Conservation (phyloP, 2,329 filamentous ascomycete genomes). For the Cordyceps farinosa region DNA sequence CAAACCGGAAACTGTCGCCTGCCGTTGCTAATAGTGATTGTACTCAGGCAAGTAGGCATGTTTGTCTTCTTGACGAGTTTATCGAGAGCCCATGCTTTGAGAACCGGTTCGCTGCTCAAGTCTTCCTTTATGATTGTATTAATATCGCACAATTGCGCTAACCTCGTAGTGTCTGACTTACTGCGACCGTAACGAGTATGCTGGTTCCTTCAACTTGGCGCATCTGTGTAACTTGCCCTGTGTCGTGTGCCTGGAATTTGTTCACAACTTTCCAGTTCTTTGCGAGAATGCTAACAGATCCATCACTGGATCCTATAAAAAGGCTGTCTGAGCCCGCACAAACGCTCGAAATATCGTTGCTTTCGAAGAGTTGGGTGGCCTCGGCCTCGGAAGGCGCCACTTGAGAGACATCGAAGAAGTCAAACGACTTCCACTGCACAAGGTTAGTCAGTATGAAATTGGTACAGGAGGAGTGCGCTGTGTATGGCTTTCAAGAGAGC, state of each 20-base stretch:
- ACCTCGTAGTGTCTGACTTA: constrained; percentile 30
- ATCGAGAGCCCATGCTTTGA: constrained; percentile 98
- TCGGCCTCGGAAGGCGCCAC: constrained; percentile 78
- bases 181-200: constrained; percentile 75
- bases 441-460: background rate
- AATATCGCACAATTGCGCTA: background rate
- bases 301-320: constrained; percentile 83
- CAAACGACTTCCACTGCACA: constrained; percentile 92
- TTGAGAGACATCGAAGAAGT: constrained; percentile 95
- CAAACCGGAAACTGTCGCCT: constrained; percentile 83
- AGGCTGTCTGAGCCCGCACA: constrained; percentile 85
- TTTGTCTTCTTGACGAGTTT: constrained; percentile 93
- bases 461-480: no score
- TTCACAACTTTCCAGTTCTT: constrained; percentile 81
- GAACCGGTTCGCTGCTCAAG: constrained; percentile 75
- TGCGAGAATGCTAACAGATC: constrained; percentile 82
- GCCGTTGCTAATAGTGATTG: constrained; percentile 80
- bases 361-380: constrained; percentile 73
- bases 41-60: constrained; percentile 81
- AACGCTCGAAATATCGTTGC: constrained; percentile 76
- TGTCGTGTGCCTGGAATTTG: constrained; percentile 82
- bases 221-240: constrained; percentile 81
- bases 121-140: constrained; percentile 59
- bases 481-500: background rate
- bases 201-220: constrained; percentile 86